Evolutionary conservation across 208 protist species (phyloP), one percentile per base, ranked within the genome.

Genomic region (Tetramitus jugosus): DNA sequence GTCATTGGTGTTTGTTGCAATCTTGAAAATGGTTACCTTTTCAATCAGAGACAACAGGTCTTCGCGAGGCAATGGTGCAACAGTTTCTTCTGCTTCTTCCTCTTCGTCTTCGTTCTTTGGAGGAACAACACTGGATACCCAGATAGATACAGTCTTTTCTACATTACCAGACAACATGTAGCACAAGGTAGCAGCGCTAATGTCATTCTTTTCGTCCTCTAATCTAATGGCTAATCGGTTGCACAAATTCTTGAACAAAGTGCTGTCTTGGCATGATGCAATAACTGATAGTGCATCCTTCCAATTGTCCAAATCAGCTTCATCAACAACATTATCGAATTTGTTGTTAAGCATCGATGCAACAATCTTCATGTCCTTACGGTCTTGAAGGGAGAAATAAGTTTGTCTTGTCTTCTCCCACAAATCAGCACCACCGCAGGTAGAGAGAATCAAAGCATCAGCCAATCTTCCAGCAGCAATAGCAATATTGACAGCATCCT

Each of bases 161-260:
- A 88, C 77, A 75, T 90, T 85, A 37, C 84, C 85, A 8, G 88
- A 84, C 60, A 81, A 88, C 61, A 91, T 89, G 60, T 88, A 91
- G 79, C 87, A 90, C 7, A 90, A 77, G 20, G 76, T 85, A 37
- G 88, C 85, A 3, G 83, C 40, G n/a, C 76, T 43, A 13, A 33
- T 77, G 29, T 88, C 85, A 17, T 78, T 74, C 3, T 64, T 52
- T 33, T 76, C 80, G 0, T 78, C 60, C 26, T 62, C 53, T 26
- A 90, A 61, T 56, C 86, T 78, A 26, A 62, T 65, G 45, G 80
- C 87, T 3, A 88, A 52, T 10, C 76, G 14, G 62, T 84, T 77
- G 79, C 81, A 85, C 10, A 90, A 77, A 8, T 46, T 29, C 26
- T 68, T 46, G 43, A 91, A 90, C 46, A 82, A 79, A 13, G 83